phyloP scores from a whole-genome alignment of 2,329 filamentous ascomycete genomes.

The Rhynchosporium agropyri region DNA sequence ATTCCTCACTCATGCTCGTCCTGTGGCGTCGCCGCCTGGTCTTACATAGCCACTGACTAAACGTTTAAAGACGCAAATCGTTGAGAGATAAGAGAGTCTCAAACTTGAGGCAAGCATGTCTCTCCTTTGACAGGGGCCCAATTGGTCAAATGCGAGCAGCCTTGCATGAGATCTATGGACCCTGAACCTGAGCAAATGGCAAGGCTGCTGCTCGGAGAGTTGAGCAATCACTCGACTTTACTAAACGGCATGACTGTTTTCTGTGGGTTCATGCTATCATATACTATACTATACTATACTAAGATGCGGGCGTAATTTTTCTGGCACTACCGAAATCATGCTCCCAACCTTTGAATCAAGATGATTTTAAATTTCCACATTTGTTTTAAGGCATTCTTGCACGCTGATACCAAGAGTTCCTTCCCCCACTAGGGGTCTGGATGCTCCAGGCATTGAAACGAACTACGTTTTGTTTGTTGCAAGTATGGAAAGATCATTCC shows the following conservation, averaged over 20 bases:
- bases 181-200: slow-evolving; percentile 9
- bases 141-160: slow-evolving; percentile 6
- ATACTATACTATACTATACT: too few relatives aligned
- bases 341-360: background rate
- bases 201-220: slow-evolving; percentile 1
- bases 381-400: background rate
- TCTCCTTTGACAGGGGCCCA: background rate
- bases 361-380: background rate
- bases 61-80: slow-evolving; percentile 7
- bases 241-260: background rate
- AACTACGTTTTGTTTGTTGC: background rate
- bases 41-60: slow-evolving; percentile 7
- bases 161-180: slow-evolving; percentile 4
- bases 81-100: slow-evolving; percentile 16
- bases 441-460: background rate
- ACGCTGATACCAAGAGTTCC: background rate
- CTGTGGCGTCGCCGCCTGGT: background rate
- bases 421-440: background rate
- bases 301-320: background rate
- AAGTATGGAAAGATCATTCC: background rate
- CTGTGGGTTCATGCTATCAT: background rate
- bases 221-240: background rate
- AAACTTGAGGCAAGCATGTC: background rate
- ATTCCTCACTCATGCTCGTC: slow-evolving; percentile 7
- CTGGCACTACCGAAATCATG: background rate